Base-by-base conservation (phyloP, 768 basidiomycete genomes). In the Strobilomyces confusus region DNA sequence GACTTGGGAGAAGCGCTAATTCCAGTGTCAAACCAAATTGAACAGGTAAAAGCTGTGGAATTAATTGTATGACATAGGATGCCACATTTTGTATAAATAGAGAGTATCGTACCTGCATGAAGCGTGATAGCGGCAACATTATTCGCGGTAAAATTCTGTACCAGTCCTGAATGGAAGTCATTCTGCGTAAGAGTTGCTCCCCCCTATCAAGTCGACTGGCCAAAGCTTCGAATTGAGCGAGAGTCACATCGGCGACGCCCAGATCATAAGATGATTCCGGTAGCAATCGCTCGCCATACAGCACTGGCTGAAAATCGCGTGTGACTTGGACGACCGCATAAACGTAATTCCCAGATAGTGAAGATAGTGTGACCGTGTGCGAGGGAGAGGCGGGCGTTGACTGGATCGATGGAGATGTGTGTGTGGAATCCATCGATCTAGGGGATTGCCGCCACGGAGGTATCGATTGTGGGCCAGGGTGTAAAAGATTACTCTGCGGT, bases 291-390 rank as follows among this genome's bases (percentile, higher is more conserved):
- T 84, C 80, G 19, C 84, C 73, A 65, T 77, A 97, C 0, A 90
- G 77, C 38, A 99, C 93, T 0, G 97, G 91, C n/a, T 93, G 83
- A 26, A 87, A 71, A 69, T 99, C 97, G 53, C 85, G 80, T 8
- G 97, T 98, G 52, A 98, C 88, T 71, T 99, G 97, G 9, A 98
- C 83, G 32, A 88, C 80, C 44, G 89, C 74, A 62, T 91, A 86
- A 33, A 95, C 75, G 73, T 94, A 95, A 61, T 82, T 85, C n/a
- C 95, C 95, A 26, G 83, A 81, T 15, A 98, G 77, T 5, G 97
- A 98, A 4, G 92, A 92, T 32, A 95, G 82, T 1, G 92, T 94
- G 60, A 92, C 78, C 7, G 81, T 77, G 58, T 83, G 82, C 43
- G 74, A 70, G 22, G 75, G 71, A 36, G 71, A 69, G 50, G 77